Base-by-base conservation (phyloP, 768 basidiomycete species). In the Phallus indusiatus region DNA sequence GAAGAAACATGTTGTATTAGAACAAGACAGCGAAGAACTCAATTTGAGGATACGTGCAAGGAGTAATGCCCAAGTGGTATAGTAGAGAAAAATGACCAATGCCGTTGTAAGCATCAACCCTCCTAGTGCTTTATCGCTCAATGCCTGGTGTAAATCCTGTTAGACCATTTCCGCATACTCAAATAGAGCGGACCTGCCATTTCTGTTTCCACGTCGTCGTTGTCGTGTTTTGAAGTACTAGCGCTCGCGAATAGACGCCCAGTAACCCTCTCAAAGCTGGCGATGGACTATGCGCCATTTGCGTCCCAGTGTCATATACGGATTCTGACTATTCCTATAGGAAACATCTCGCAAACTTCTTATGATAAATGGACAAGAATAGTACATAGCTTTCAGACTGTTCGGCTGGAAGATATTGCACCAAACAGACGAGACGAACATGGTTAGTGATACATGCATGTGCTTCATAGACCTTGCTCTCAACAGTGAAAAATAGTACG, bases 41-140 rank as follows among this genome's bases (percentile, higher is more conserved):
- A 17, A 36, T 17, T 36, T 28, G n/a, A 56, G 37, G 16, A 37
- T n/a, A 66, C 86, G 66, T 64, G 93, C 94, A 56, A 94, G 79
- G 54, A 97, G 74, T 56, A 96, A 78, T 14, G 93, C 85, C 94
- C 94, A 97, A 24, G 80, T 77, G 1, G 94, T 93, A 71, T 97
- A 98, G 70, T 97, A 97, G 10, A 80, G 74, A 74, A 95, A 95
- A 37, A 89, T 81, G 48, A 83, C 70, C 6, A 81, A 79, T 35
- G 91, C 90, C 62, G 81, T 77, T 62, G 89, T 75, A 68, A 96
- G 81, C 88, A 95, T 90, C 47, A 75, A 65, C 33, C 85, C 81
- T 54, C 94, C 94, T 10, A 93, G 72, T 47, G 78, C 74, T 75
- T 89, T 93, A 73, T 96, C 94, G 64, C 85, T 88, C 64, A 80